These are phyloP conservation scores for Candida sp. DNA, from an alignment of 1,139 yeast genomes.

Conservation along the genomic window DNA sequence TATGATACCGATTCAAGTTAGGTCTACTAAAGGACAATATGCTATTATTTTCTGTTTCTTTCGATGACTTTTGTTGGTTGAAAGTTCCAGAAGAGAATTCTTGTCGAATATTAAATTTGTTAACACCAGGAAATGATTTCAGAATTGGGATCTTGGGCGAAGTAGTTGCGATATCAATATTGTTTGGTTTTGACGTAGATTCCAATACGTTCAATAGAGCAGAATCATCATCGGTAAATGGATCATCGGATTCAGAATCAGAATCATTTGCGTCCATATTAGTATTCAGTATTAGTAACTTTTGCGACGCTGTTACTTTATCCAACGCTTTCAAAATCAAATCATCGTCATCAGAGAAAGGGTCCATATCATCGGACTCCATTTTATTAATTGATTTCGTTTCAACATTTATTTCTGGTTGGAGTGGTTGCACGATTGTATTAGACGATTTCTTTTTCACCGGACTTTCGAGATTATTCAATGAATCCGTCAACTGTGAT, in stretches of 20 bases:
- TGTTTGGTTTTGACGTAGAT: neutral
- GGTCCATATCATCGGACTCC: conserved; percentile 16
- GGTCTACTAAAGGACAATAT: conserved; percentile 40
- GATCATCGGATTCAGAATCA: conserved; percentile 19
- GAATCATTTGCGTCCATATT: neutral
- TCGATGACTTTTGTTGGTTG: neutral
- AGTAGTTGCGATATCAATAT: neutral
- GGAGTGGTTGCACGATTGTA: no score
- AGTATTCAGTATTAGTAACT: neutral
- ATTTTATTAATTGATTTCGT: neutral
- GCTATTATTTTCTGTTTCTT: conserved; percentile 10
- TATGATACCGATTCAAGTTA: conserved; percentile 49
- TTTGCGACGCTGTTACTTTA: conserved; percentile 1
- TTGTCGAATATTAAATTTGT: conserved; percentile 1
- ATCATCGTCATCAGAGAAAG: conserved; percentile 35
- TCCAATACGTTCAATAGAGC: conserved; percentile 6
- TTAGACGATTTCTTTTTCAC: neutral
- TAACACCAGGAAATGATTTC: conserved; percentile 2
- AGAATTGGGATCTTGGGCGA: conserved; percentile 7
- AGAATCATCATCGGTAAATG: conserved; percentile 28
- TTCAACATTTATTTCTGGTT: no score
- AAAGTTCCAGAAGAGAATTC: conserved; percentile 1
- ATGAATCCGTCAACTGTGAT: neutral
- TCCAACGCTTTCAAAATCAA: conserved; percentile 16
- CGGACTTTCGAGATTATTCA: neutral